Conservation (phyloP, 2,329 filamentous ascomycete species). For the Curvularia spicifera region DNA sequence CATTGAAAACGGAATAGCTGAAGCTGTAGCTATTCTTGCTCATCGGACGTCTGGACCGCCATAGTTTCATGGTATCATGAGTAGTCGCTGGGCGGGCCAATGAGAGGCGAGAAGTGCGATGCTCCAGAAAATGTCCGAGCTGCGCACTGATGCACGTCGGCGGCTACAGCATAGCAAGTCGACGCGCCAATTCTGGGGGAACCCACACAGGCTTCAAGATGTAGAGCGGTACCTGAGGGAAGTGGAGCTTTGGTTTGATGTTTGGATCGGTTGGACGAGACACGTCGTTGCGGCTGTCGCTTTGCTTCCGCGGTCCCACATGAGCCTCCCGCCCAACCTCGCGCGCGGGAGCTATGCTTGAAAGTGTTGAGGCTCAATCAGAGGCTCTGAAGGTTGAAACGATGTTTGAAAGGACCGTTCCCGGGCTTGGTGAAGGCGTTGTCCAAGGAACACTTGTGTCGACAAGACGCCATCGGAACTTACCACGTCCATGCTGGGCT, state of each 20-base stretch:
- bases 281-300: conserved; percentile 34
- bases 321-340: conserved; percentile 40
- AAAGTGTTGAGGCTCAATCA: conserved; percentile 48
- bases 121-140: conserved; percentile 46
- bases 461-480: conserved; percentile 32
- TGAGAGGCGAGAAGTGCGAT: conserved; percentile 37
- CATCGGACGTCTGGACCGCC: conserved; percentile 34
- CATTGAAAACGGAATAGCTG: conserved; percentile 30
- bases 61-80: conserved; percentile 48
- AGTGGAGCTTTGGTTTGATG: conserved; percentile 32
- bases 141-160: conserved; percentile 42
- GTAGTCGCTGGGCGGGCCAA: conserved; percentile 49
- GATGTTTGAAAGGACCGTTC: conserved; percentile 15
- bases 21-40: conserved; percentile 46
- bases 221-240: conserved; percentile 26
- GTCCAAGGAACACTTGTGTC: conserved; percentile 28
- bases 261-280: conserved; percentile 39
- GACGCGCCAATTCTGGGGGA: conserved; percentile 33
- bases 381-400: conserved; percentile 29
- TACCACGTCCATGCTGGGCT: conserved; percentile 28
- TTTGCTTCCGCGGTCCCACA: conserved; percentile 44
- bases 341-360: conserved; percentile 50
- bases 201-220: conserved; percentile 37
- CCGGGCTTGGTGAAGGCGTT: conserved; percentile 30
- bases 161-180: conserved; percentile 44